phyloP scores from a whole-genome alignment of 2,329 filamentous ascomycete species.

The Cryphonectria radicalis region DNA sequence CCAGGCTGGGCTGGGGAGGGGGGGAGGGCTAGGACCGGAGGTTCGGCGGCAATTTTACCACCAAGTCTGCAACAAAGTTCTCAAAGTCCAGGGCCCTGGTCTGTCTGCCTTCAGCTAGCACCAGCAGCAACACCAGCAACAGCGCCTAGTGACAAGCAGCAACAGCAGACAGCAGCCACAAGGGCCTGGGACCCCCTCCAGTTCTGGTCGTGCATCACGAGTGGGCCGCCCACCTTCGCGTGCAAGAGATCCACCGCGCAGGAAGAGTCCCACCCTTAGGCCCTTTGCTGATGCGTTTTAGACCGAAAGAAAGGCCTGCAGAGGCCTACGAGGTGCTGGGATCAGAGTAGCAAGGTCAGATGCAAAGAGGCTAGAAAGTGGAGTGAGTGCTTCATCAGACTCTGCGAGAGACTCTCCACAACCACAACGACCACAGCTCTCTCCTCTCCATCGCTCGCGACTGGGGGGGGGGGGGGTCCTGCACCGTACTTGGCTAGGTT shows the following conservation, averaged over 20 bases:
- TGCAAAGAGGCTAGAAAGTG: slow-evolving; percentile 28
- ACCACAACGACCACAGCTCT: slow-evolving; percentile 19
- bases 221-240: slow-evolving; percentile 28
- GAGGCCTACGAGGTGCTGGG: slow-evolving; percentile 16
- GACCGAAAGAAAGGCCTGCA: slow-evolving; percentile 29
- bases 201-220: slow-evolving; percentile 17
- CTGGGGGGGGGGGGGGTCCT: slow-evolving; percentile 20
- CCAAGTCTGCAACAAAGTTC: background rate
- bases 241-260: slow-evolving; percentile 25
- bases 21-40: background rate
- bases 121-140: background rate
- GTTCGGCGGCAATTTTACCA: slow-evolving; percentile 21
- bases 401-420: slow-evolving; percentile 23
- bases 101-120: background rate
- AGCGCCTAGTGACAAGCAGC: background rate
- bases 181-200: background rate
- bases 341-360: slow-evolving; percentile 24
- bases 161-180: background rate
- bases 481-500: slow-evolving; percentile 15
- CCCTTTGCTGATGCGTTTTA: slow-evolving; percentile 25
- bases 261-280: slow-evolving; percentile 25
- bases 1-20: background rate
- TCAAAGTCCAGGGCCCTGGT: background rate
- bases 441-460: slow-evolving; percentile 14
- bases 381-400: slow-evolving; percentile 25